Percentiles rank a stretch among this genome's conserved stretches.
Evolutionary conservation across 768 basidiomycete genomes (phyloP).

Genomic region (Suillus bovinus): DNA sequence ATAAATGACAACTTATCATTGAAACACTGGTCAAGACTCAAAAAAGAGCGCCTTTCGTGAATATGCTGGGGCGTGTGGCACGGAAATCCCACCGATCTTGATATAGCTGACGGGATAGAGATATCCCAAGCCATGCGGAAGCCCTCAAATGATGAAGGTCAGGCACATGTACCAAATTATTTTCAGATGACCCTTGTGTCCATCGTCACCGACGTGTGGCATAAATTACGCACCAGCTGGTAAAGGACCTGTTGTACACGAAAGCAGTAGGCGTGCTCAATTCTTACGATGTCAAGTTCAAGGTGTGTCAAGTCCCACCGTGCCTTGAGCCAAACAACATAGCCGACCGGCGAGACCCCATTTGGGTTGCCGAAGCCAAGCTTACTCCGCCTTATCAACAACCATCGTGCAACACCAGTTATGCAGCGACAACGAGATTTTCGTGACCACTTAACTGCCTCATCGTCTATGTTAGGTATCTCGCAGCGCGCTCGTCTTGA

Average conservation of each 20-base stretch:
- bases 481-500: not conserved
- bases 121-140: too few relatives aligned
- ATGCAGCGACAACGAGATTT: not conserved
- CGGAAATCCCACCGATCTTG: too few relatives aligned
- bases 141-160: not conserved
- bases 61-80: not conserved
- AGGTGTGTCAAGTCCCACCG: too few relatives aligned
- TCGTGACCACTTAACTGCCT: not conserved
- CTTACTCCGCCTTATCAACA: too few relatives aligned
- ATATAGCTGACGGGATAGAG: too few relatives aligned
- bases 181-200: not conserved
- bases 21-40: not conserved
- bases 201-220: not conserved
- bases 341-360: too few relatives aligned
- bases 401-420: not conserved
- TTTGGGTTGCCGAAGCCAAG: too few relatives aligned
- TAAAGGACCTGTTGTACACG: conserved; percentile 29
- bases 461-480: not conserved
- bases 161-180: not conserved
- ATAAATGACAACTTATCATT: not conserved
- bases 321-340: too few relatives aligned
- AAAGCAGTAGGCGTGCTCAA: too few relatives aligned
- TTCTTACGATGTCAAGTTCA: too few relatives aligned
- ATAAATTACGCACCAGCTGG: conserved; percentile 26
- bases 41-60: not conserved